Evolutionary conservation across 768 basidiomycete genomes (phyloP).

Genomic region (Boletus bicolor): DNA sequence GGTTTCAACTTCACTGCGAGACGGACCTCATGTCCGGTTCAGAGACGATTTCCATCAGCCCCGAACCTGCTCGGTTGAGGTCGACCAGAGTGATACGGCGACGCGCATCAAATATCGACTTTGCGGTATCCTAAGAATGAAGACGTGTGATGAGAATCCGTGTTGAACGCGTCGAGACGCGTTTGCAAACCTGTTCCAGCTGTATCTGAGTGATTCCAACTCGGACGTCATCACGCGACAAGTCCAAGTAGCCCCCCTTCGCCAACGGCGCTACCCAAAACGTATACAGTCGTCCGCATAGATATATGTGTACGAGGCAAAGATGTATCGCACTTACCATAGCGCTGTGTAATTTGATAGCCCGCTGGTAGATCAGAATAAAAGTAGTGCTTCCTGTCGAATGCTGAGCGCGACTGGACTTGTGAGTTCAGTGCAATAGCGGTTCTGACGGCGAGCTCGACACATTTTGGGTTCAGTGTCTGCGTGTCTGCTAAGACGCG

Average conservation of each 20-base stretch:
- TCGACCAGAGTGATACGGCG: slow-evolving; percentile 65
- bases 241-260: slow-evolving; percentile 53
- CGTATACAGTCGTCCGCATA: neutral
- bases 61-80: slow-evolving; percentile 86
- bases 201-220: slow-evolving; percentile 95
- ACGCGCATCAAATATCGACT: slow-evolving; percentile 61
- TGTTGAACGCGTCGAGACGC: neutral
- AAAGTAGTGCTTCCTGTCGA: slow-evolving; percentile 98
- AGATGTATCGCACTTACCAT: slow-evolving; percentile 48
- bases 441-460: slow-evolving; percentile 76
- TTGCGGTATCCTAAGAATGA: slow-evolving; percentile 78
- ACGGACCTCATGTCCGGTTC: slow-evolving; percentile 79
- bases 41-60: slow-evolving; percentile 94
- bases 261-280: slow-evolving; percentile 70
- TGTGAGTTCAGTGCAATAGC: slow-evolving; percentile 71
- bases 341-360: slow-evolving; percentile 97
- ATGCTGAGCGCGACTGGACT: slow-evolving; percentile 70
- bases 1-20: neutral
- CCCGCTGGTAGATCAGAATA: slow-evolving; percentile 92
- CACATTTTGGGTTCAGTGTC: slow-evolving; percentile 59
- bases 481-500: neutral
- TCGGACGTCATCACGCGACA: slow-evolving; percentile 37
- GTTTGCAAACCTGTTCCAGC: slow-evolving; percentile 75
- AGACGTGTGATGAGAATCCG: neutral
- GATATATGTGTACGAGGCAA: neutral